These are phyloP conservation scores for Botryotinia calthae DNA, from an alignment of 2,329 filamentous ascomycete species.

Conservation along the genomic window DNA sequence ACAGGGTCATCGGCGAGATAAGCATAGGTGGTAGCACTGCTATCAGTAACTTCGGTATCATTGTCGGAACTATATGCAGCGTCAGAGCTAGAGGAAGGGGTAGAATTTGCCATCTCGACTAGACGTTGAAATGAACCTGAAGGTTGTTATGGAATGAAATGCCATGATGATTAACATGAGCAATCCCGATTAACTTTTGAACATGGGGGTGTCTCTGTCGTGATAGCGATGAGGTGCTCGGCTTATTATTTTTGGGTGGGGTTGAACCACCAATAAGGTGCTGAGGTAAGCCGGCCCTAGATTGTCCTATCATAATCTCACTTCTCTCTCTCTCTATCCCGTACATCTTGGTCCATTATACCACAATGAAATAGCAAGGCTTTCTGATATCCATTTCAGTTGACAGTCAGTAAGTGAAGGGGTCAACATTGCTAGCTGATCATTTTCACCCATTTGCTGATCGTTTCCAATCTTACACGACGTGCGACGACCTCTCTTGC, in stretches of 20 bases:
- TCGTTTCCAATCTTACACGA: neutral
- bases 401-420: neutral
- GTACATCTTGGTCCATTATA: neutral
- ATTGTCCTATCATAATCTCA: neutral
- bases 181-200: neutral
- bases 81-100: slow-evolving; percentile 20
- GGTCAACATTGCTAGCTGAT: neutral
- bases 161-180: slow-evolving; percentile 6
- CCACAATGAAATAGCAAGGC: neutral
- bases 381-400: neutral
- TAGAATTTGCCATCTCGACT: slow-evolving; percentile 16
- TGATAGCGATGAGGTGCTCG: slow-evolving; percentile 11
- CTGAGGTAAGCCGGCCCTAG: neutral
- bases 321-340: neutral
- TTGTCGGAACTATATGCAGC: slow-evolving; percentile 17
- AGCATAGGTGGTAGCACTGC: slow-evolving; percentile 21
- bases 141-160: neutral
- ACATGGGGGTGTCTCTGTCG: slow-evolving; percentile 4
- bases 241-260: slow-evolving; percentile 3
- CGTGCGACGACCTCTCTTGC: neutral
- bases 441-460: neutral
- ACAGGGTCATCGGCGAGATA: slow-evolving; percentile 17
- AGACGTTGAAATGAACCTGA: neutral
- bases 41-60: slow-evolving; percentile 20
- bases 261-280: neutral